Base-by-base conservation (phyloP, 2,329 filamentous ascomycete genomes). In the Fusarium sp. region DNA sequence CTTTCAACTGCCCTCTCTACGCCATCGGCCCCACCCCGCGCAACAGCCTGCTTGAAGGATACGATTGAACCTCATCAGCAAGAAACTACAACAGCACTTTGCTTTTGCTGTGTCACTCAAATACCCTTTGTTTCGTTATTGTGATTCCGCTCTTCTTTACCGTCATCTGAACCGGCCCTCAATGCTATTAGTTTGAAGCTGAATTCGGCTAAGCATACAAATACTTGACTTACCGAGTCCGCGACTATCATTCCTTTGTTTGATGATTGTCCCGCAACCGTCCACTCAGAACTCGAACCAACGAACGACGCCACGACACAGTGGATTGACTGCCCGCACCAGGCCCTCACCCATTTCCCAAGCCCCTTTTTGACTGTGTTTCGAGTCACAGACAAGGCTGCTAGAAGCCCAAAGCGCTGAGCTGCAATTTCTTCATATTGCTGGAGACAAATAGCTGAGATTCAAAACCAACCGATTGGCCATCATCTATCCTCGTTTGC, bases 221-320 rank as follows among this genome's bases (percentile, higher is more conserved):
- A 51, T 16, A 45, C 27, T 61, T 43, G 57, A 71, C 66, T 38
- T 54, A 61, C 65, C 59, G 43, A 63, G 57, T 51, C 46, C 44
- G 54, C 51, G 43, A 54, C 65, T 51, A 45, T 52, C 63, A 71
- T 66, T 72, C 70, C 70, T 64, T 57, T 59, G 59, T 52, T 59
- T 42, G 47, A 57, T 44, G 57, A 59, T 56, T 66, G 61, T 68
- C 60, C 73, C 70, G 66, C 66, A 66, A 70, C 66, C 60, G 57
- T 73, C 71, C 73, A 74, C 58, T 65, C 61, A 57, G 54, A 59
- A 59, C 53, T 57, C 59, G 63, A 57, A 62, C 63, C 55, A 61
- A 54, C 58, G 59, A 60, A 64, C 71, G 45, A 71, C 71, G 64
- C 68, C 63, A 72, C 55, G 46, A 42, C 50, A 44, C 49, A 58